Base-by-base conservation (phyloP, 2,329 filamentous ascomycete species). In the Penicillium sclerotigenum region DNA sequence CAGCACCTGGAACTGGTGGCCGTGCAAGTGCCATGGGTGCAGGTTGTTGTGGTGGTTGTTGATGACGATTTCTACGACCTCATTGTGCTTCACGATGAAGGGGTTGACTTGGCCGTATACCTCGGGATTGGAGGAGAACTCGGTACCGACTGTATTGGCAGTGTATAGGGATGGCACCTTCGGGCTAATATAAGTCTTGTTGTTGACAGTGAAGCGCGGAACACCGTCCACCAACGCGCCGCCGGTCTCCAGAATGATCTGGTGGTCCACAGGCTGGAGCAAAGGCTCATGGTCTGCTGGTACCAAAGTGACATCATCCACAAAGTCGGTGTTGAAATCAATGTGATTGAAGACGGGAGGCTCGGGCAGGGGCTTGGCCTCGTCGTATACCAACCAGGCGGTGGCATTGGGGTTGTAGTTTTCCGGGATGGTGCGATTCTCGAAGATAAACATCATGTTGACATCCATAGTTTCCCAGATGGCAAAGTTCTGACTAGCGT, bases 151-250 rank as follows among this genome's bases (percentile, higher is more conserved):
- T 0, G 83, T 85, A 4, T 95, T 78, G 1, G 82, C 89, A 0
- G 88, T 90, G 78, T 91, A 95, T 0, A 96, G 79, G 0, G 87
- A 86, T 0, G 91, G 91, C 0, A 95, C 90, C 69, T 90, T 89
- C 47, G 89, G 90, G 0, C 75, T 54, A 4, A 83, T 81, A 71
- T 92, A 96, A 29, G 88, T 90, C 60, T 90, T 83, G 71, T 89
- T 86, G 77, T 93, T 92, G 53, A 89, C 84, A 73, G 87, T 86
- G 58, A 84, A 86, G 28, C 69, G 68, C 24, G 60, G 63, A 28
- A 82, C 83, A 1, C 88, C 88, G 56, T 91, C 81, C 11, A 91
- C 79, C 58, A 87, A 86, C 64, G 85, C 80, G 83, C 89, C 89
- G 57, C 78, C 77, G 3, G 89, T 62, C 18, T 71, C 60, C 13